phyloP scores from a whole-genome alignment of 1,139 yeast species.

The Pichia sp. region DNA sequence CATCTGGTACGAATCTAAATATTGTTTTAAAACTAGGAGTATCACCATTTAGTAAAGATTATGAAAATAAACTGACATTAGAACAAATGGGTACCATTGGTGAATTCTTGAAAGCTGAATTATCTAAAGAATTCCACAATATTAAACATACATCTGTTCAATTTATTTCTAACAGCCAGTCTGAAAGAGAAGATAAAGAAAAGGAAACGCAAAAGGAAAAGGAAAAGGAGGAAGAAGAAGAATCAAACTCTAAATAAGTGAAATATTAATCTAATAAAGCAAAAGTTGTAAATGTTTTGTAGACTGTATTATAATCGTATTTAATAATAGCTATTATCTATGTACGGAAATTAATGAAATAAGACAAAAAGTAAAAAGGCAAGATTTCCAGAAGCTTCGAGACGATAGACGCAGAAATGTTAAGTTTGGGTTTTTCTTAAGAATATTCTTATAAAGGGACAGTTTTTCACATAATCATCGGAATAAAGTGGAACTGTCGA shows the following conservation, averaged over 20 bases:
- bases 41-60: slow-evolving; percentile 33
- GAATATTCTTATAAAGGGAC: not conserved
- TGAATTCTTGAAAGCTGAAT: slow-evolving; percentile 25
- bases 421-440: not conserved
- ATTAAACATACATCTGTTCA: slow-evolving; percentile 33
- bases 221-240: slow-evolving; percentile 1
- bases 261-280: too few relatives aligned
- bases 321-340: not conserved
- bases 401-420: not conserved
- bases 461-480: not conserved
- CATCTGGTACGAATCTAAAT: slow-evolving; percentile 65
- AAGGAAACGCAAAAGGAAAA: too few relatives aligned
- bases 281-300: not conserved
- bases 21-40: slow-evolving; percentile 36
- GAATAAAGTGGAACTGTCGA: not conserved
- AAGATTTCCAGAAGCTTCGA: not conserved
- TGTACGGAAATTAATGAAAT: not conserved
- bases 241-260: not conserved
- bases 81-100: slow-evolving; percentile 42
- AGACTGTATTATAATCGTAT: not conserved
- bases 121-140: slow-evolving; percentile 30
- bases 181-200: not conserved
- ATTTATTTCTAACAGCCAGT: slow-evolving; percentile 21
- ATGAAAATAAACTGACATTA: slow-evolving; percentile 38
- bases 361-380: not conserved